Evolutionary conservation across 208 protist genomes (phyloP).

Genomic region (Baffinella frigidus): DNA sequence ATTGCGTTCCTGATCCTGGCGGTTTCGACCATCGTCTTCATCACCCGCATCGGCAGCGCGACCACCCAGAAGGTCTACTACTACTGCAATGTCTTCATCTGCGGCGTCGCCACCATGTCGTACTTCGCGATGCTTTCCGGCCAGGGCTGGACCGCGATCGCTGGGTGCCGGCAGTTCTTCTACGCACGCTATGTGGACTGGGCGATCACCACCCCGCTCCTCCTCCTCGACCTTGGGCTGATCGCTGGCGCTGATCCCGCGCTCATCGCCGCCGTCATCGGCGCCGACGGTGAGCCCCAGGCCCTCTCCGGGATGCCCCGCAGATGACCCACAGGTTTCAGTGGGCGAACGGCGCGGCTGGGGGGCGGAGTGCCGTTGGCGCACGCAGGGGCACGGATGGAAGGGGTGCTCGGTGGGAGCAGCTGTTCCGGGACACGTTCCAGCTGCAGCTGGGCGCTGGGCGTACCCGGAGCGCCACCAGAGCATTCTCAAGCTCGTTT

Average conservation of each 20-base stretch:
- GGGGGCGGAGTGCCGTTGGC: too few relatives aligned
- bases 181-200: constrained; percentile 62
- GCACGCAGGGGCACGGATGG: background rate
- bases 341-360: too few relatives aligned
- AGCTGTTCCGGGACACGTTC: too few relatives aligned
- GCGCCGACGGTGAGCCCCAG: constrained; percentile 12
- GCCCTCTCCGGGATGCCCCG: too few relatives aligned
- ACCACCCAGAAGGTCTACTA: constrained; percentile 39
- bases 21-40: constrained; percentile 56
- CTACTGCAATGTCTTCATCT: constrained; percentile 54
- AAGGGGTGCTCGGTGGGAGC: too few relatives aligned
- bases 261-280: constrained; percentile 49
- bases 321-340: too few relatives aligned
- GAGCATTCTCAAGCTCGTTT: too few relatives aligned
- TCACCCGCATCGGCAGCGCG: constrained; percentile 4
- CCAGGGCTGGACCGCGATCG: constrained; percentile 64
- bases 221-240: constrained; percentile 44
- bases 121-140: constrained; percentile 63
- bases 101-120: constrained; percentile 36
- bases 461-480: too few relatives aligned
- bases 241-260: constrained; percentile 37
- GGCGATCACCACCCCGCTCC: constrained; percentile 24
- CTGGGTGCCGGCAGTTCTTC: constrained; percentile 66
- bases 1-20: constrained; percentile 51
- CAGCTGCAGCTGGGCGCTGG: too few relatives aligned